phyloP scores from a whole-genome alignment of 2,329 filamentous ascomycete species.

The Allantophomopsis lycopodina region DNA sequence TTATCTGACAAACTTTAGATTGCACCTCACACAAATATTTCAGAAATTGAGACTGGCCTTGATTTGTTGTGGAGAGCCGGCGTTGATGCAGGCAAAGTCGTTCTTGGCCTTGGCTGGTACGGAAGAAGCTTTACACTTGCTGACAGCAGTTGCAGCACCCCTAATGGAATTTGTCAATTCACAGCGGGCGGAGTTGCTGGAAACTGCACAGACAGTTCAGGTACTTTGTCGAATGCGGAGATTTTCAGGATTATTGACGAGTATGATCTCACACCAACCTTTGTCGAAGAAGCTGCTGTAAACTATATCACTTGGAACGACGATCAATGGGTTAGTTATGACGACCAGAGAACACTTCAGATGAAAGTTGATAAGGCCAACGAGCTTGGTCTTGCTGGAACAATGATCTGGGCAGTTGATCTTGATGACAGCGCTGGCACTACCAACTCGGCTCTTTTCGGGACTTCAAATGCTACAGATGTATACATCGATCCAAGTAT shows the following conservation, averaged over 20 bases:
- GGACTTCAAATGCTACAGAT: not conserved
- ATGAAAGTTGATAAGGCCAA: constrained; percentile 7
- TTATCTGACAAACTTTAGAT: constrained; percentile 16
- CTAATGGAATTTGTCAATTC: constrained; percentile 13
- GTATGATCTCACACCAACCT: constrained; percentile 6
- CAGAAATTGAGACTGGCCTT: constrained; percentile 25
- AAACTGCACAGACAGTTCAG: constrained; percentile 11
- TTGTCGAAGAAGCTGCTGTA: constrained; percentile 13
- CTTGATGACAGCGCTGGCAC: not conserved
- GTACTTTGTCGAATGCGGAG: constrained; percentile 20
- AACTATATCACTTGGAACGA: constrained; percentile 18
- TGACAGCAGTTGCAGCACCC: constrained; percentile 6
- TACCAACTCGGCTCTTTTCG: not conserved
- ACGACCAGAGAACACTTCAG: constrained; percentile 10
- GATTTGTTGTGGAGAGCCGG: constrained; percentile 29
- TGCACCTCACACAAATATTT: constrained; percentile 28
- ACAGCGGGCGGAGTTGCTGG: constrained; percentile 10
- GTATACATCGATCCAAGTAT: not conserved
- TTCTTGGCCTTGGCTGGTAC: constrained; percentile 30
- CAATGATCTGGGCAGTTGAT: constrained; percentile 10
- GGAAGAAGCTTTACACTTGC: constrained; percentile 14
- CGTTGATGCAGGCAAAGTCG: constrained; percentile 21
- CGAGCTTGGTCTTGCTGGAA: constrained; percentile 6
- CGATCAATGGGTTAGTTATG: constrained; percentile 23
- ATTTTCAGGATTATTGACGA: constrained; percentile 16